Conservation (phyloP, 2,329 filamentous ascomycete genomes). For the Cordyceps cicadae region DNA sequence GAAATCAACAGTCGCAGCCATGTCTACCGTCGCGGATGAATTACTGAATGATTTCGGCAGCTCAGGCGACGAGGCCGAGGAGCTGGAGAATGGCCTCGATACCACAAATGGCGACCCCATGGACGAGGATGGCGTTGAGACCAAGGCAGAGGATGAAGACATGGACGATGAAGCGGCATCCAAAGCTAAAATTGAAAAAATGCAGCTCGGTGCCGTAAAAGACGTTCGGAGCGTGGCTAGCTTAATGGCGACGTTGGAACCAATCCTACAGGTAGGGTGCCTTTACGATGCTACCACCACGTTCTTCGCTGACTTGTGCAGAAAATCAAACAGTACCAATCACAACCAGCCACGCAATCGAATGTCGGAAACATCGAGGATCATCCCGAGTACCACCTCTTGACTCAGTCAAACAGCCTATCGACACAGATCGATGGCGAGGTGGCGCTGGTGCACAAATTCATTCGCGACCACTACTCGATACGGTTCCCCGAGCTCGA, state of each 20-base stretch:
- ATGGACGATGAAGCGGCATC: conserved; percentile 58
- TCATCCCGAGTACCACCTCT: conserved; percentile 80
- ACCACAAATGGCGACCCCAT: conserved; percentile 36
- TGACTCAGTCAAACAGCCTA: conserved; percentile 80
- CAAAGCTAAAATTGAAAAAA: conserved; percentile 74
- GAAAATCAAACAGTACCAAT: conserved; percentile 75
- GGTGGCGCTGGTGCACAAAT: conserved; percentile 89
- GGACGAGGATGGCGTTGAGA: conserved; percentile 45
- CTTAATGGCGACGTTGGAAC: conserved; percentile 73
- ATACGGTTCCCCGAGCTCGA: conserved; percentile 90
- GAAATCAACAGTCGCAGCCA: conserved; percentile 26
- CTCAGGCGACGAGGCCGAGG: conserved; percentile 67
- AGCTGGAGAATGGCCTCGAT: conserved; percentile 42
- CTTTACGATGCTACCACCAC: conserved; percentile 61
- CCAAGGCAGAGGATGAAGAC: conserved; percentile 38
- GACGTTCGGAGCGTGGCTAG: conserved; percentile 73
- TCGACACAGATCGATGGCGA: conserved; percentile 92
- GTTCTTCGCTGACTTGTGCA: conserved; percentile 38
- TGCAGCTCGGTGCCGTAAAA: conserved; percentile 63
- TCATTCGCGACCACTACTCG: conserved; percentile 92
- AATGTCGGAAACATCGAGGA: conserved; percentile 80
- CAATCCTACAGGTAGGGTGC: conserved; percentile 69
- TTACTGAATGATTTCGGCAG: conserved; percentile 63
- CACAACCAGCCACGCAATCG: conserved; percentile 55
- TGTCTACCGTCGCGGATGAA: conserved; percentile 91